These are phyloP conservation scores for Kwoniella pini DNA, from an alignment of 768 basidiomycete species.

Conservation along the genomic window DNA sequence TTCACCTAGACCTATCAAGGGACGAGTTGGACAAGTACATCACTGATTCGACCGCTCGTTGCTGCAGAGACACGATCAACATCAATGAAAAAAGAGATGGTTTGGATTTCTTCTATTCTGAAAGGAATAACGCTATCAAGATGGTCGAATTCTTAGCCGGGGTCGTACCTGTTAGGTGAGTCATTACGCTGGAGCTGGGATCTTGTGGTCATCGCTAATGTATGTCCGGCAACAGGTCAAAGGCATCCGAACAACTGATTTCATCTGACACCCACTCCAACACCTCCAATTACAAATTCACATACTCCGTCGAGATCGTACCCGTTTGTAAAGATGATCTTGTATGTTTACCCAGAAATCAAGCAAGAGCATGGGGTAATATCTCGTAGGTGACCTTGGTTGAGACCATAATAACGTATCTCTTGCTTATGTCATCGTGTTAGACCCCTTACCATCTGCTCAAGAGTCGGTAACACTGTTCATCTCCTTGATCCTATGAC, in stretches of 20 bases:
- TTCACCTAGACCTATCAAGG: too few species aligned
- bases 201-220: neutral
- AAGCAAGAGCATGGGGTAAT: slow-evolving; percentile 79
- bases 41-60: slow-evolving; percentile 2
- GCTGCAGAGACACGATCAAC: slow-evolving; percentile 71
- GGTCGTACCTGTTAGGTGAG: slow-evolving; percentile 84
- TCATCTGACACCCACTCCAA: slow-evolving; percentile 88
- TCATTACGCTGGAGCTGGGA: too few species aligned
- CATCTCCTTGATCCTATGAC: slow-evolving; percentile 89
- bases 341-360: slow-evolving; percentile 80
- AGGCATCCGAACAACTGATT: slow-evolving; percentile 89
- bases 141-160: slow-evolving; percentile 91
- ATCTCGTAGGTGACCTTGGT: slow-evolving; percentile 69
- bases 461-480: slow-evolving; percentile 85
- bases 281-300: slow-evolving; percentile 95
- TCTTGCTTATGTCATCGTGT: neutral
- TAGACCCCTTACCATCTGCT: slow-evolving; percentile 78
- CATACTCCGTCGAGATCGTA: slow-evolving; percentile 94
- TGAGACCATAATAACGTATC: neutral
- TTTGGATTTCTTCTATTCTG: slow-evolving; percentile 93
- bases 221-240: slow-evolving; percentile 64
- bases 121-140: slow-evolving; percentile 85
- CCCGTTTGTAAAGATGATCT: slow-evolving; percentile 98
- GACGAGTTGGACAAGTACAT: neutral
- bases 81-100: slow-evolving; percentile 93